Conservation (phyloP, 176 grass and related monocot genomes). For the Aegilops sharonensis region DNA sequence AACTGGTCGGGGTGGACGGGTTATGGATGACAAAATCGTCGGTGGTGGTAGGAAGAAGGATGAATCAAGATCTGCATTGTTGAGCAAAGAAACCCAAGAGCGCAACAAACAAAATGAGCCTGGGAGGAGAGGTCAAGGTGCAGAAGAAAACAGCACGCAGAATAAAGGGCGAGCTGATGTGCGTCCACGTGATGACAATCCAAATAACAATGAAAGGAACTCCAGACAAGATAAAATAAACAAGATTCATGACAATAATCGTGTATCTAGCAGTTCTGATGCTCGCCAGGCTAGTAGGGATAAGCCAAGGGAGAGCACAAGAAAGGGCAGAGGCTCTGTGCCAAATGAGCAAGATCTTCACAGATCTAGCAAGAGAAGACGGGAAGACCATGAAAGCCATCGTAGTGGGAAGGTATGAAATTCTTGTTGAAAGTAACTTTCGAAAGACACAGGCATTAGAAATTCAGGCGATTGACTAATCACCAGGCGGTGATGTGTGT, state of each 20-base stretch:
- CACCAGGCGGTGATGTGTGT: not conserved
- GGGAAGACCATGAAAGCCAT: slow-evolving; percentile 59
- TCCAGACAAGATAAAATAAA: slow-evolving; percentile 71
- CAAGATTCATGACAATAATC: slow-evolving; percentile 46
- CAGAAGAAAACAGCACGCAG: slow-evolving; percentile 50
- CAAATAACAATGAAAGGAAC: slow-evolving; percentile 62
- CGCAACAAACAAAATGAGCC: slow-evolving; percentile 45
- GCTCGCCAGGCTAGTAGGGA: slow-evolving; percentile 51
- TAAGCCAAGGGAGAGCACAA: slow-evolving; percentile 71
- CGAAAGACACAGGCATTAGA: slow-evolving; percentile 17
- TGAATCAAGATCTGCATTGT: slow-evolving; percentile 46
- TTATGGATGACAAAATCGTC: slow-evolving; percentile 51
- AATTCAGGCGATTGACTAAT: not conserved
- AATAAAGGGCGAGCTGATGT: slow-evolving; percentile 62
- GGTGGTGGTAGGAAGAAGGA: slow-evolving; percentile 56
- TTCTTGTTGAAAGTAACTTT: slow-evolving; percentile 36
- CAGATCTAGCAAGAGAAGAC: slow-evolving; percentile 67
- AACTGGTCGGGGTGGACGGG: slow-evolving; percentile 43
- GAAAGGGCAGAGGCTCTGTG: slow-evolving; percentile 63
- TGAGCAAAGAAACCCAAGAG: slow-evolving; percentile 61
- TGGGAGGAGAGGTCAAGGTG: slow-evolving; percentile 53
- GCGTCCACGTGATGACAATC: slow-evolving; percentile 60
- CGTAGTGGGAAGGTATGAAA: slow-evolving; percentile 76
- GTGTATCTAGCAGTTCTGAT: slow-evolving; percentile 54
- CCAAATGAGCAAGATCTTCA: slow-evolving; percentile 54